Conservation (phyloP, 2,329 filamentous ascomycete genomes). For the Tolypocladium ovalisporum region DNA sequence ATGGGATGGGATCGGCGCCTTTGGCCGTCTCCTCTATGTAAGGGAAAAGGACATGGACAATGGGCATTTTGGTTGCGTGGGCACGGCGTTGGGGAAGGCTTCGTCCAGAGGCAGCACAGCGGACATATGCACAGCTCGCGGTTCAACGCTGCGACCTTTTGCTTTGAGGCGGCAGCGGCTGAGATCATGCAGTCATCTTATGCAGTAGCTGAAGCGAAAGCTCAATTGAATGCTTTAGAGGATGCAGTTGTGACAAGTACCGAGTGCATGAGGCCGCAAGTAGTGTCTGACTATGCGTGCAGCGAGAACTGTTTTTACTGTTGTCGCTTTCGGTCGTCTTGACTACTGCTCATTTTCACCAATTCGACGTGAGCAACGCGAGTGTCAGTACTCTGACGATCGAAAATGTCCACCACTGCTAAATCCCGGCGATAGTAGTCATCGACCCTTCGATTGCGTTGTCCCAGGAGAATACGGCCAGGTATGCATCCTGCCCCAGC, state of each 20-base stretch:
- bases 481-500: constrained; percentile 21
- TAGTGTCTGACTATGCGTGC: neutral
- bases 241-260: neutral
- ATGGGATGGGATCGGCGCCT: neutral
- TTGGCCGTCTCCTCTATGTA: neutral
- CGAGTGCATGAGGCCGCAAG: neutral
- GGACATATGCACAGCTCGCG: neutral
- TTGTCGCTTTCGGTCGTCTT: neutral
- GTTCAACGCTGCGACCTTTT: neutral
- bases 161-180: neutral
- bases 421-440: constrained; percentile 18
- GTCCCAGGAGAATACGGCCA: constrained; percentile 28
- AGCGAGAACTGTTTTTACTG: neutral
- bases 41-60: neutral
- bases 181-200: neutral
- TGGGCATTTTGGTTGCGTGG: neutral
- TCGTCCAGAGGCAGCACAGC: neutral
- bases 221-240: neutral
- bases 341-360: neutral
- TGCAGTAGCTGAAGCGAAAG: neutral
- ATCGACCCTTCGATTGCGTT: constrained; percentile 50
- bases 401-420: no score
- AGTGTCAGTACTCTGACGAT: constrained; percentile 24
- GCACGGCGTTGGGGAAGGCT: neutral
- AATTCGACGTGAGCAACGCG: constrained; percentile 15